A percentile compares a stretch with the other conserved stretches of the same genome.
Conservation (phyloP, 2,329 filamentous ascomycete species). For the Fusarium falciforme region DNA sequence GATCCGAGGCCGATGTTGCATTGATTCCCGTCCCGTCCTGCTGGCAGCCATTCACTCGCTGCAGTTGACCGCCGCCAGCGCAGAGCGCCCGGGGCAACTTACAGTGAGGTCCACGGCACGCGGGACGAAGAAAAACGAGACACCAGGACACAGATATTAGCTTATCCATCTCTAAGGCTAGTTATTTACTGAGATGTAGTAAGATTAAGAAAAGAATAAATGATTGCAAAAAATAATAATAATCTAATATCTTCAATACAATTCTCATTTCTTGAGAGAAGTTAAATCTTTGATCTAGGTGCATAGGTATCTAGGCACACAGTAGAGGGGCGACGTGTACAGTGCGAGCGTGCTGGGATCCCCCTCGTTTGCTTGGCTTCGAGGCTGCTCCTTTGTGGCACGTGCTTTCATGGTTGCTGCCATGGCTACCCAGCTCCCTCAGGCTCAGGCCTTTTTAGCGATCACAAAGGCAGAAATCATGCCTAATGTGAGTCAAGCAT, state of each 20-base stretch:
- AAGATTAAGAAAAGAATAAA: too few relatives aligned
- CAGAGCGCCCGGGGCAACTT: slow-evolving; percentile 12
- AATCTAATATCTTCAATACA: too few relatives aligned
- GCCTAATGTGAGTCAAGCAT: slow-evolving; percentile 1
- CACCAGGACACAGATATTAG: too few relatives aligned
- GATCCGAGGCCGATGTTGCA: slow-evolving; percentile 22
- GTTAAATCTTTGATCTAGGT: too few relatives aligned
- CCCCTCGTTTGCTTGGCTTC: slow-evolving; percentile 16
- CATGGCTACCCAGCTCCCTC: slow-evolving; percentile 16
- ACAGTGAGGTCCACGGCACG: background rate
- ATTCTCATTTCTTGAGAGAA: too few relatives aligned
- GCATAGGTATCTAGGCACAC: background rate
- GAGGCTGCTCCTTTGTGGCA: slow-evolving; percentile 7
- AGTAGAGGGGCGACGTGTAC: slow-evolving; percentile 35
- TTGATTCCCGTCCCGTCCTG: slow-evolving; percentile 11
- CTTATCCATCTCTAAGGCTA: too few relatives aligned
- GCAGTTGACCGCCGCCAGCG: slow-evolving; percentile 30
- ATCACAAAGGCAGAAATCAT: background rate
- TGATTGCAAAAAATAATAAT: too few relatives aligned
- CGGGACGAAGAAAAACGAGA: too few relatives aligned
- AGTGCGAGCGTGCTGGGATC: slow-evolving; percentile 25
- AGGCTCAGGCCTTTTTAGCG: background rate
- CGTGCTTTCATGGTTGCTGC: slow-evolving; percentile 19
- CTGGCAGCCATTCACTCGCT: slow-evolving; percentile 24
- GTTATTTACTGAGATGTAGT: too few relatives aligned